These are phyloP conservation scores for Acidiella bohemica DNA, from an alignment of 495 filamentous ascomycete genomes.

Conservation along the genomic window DNA sequence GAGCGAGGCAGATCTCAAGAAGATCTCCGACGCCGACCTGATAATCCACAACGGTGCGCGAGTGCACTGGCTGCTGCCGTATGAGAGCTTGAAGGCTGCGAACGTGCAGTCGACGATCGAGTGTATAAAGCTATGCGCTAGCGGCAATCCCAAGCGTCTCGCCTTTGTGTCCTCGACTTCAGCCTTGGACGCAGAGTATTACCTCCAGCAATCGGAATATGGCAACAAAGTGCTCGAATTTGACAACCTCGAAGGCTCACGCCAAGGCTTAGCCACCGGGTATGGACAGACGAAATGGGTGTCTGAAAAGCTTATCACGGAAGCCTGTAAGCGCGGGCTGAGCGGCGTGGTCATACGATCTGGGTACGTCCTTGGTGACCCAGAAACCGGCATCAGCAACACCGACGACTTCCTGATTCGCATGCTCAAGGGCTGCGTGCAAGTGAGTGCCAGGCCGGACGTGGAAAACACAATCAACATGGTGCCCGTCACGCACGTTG, in stretches of 20 bases:
- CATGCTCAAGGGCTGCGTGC: slow-evolving; percentile 78
- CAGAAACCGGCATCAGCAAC: slow-evolving; percentile 49
- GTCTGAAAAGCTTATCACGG: slow-evolving; percentile 64
- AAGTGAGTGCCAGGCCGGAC: slow-evolving; percentile 55
- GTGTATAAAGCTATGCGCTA: slow-evolving; percentile 58
- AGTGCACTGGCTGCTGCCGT: slow-evolving; percentile 68
- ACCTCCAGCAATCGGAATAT: slow-evolving; percentile 54
- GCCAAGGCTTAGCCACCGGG: slow-evolving; percentile 58
- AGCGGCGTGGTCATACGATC: slow-evolving; percentile 65
- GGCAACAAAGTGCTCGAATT: slow-evolving; percentile 45
- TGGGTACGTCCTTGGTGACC: slow-evolving; percentile 75
- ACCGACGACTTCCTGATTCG: slow-evolving; percentile 90
- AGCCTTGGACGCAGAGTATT: slow-evolving; percentile 69
- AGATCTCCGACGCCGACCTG: slow-evolving; percentile 53
- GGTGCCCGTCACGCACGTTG: slow-evolving; percentile 79
- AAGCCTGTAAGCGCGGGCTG: slow-evolving; percentile 67
- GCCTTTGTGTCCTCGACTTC: slow-evolving; percentile 79
- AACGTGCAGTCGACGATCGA: slow-evolving; percentile 79
- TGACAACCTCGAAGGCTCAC: slow-evolving; percentile 53
- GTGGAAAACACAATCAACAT: slow-evolving; percentile 84
- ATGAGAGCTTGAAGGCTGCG: slow-evolving; percentile 56
- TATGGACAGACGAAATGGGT: slow-evolving; percentile 91
- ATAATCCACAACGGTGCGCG: slow-evolving; percentile 83
- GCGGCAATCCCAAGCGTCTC: slow-evolving; percentile 66
- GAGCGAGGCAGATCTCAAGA: slow-evolving; percentile 45